These are phyloP conservation scores for Cordyceps militaris DNA, from an alignment of 2,329 filamentous ascomycete species.

Conservation along the genomic window DNA sequence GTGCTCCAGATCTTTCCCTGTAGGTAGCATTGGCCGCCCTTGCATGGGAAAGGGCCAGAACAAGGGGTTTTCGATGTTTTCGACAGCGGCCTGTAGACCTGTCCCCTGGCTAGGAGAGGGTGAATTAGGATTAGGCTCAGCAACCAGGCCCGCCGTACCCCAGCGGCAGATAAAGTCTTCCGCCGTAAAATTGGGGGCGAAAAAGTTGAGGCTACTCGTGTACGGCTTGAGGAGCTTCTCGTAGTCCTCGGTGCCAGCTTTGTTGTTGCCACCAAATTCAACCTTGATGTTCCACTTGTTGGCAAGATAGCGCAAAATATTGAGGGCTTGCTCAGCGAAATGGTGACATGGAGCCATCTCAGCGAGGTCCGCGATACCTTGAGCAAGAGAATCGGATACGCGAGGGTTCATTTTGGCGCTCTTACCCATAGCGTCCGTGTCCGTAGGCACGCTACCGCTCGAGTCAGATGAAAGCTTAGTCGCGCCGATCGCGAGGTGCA, in stretches of 20 bases:
- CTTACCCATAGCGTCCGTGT: slow-evolving; percentile 25
- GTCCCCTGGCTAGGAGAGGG: not conserved
- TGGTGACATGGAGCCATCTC: slow-evolving; percentile 57
- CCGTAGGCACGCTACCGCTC: slow-evolving; percentile 15
- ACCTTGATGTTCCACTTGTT: slow-evolving; percentile 53
- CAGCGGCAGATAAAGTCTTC: slow-evolving; percentile 43
- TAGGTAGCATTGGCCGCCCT: slow-evolving; percentile 46
- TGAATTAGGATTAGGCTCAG: slow-evolving; percentile 1
- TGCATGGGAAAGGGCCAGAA: slow-evolving; percentile 58
- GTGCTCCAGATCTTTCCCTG: slow-evolving; percentile 39
- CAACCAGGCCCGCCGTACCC: slow-evolving; percentile 25
- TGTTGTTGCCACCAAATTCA: slow-evolving; percentile 29
- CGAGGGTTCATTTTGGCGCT: slow-evolving; percentile 30
- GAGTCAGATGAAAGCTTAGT: slow-evolving; percentile 21
- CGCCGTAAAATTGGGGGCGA: slow-evolving; percentile 42
- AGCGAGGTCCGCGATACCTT: slow-evolving; percentile 49
- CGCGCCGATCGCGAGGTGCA: slow-evolving; percentile 50
- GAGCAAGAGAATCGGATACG: slow-evolving; percentile 39
- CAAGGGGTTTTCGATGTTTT: slow-evolving; percentile 43
- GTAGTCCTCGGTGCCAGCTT: slow-evolving; percentile 29
- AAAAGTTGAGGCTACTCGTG: slow-evolving; percentile 50
- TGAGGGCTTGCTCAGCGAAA: slow-evolving; percentile 53
- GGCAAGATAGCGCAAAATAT: slow-evolving; percentile 51
- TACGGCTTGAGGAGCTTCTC: slow-evolving; percentile 38
- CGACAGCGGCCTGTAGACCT: slow-evolving; percentile 23